phyloP scores from a whole-genome alignment of 1,139 yeast species.

The Candida gigantensis region DNA sequence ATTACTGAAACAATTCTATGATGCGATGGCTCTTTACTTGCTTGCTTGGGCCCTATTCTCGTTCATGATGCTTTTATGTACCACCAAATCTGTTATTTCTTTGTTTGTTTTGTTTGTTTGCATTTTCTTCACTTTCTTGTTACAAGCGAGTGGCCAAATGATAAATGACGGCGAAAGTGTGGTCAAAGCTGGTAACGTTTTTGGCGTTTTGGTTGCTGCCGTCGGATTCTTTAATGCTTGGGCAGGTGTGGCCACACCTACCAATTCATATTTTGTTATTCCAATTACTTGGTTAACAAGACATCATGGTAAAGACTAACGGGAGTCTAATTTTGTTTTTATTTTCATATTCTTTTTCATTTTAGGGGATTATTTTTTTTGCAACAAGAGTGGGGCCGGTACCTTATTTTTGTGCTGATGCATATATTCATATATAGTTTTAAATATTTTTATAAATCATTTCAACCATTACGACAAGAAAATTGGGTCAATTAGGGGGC shows the following conservation, averaged over 20 bases:
- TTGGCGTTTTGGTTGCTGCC: constrained; percentile 59
- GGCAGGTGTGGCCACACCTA: constrained; percentile 30
- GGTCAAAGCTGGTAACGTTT: constrained; percentile 67
- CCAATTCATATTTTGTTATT: constrained; percentile 30
- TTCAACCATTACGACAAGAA: no score
- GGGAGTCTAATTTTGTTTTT: no score
- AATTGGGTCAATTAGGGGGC: no score
- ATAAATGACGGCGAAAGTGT: constrained; percentile 38
- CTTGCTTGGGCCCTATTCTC: constrained; percentile 67
- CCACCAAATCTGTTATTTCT: constrained; percentile 65
- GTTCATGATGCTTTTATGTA: constrained; percentile 54
- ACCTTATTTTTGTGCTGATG: no score
- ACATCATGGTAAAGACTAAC: no score
- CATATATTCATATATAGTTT: no score
- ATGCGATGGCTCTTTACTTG: constrained; percentile 42
- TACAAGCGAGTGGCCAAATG: constrained; percentile 58
- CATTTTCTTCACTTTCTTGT: constrained; percentile 54
- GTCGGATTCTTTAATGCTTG: constrained; percentile 58
- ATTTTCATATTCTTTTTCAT: no score
- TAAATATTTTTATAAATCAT: no score
- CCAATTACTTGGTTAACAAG: no score
- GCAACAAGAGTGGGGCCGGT: no score
- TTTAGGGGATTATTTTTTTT: no score
- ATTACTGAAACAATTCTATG: constrained; percentile 51
- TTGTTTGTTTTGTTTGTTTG: constrained; percentile 53